Conservation (phyloP, 2,329 filamentous ascomycete genomes). For the Aureobasidium leucospermi region DNA sequence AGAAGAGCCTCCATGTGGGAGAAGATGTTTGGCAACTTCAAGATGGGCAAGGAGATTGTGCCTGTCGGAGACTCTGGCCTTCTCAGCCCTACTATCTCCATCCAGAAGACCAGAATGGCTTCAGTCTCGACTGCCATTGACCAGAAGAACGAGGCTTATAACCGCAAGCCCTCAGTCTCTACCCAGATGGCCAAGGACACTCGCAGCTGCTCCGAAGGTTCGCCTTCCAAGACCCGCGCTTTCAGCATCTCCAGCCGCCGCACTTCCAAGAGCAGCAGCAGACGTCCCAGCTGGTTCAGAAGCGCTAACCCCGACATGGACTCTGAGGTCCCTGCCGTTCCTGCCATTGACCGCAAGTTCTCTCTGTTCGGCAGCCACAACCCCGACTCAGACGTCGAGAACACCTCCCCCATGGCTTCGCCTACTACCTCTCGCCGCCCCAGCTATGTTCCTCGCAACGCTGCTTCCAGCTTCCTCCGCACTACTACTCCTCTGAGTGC, state of each 20-base stretch:
- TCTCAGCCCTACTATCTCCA: background rate
- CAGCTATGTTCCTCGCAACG: constrained; percentile 13
- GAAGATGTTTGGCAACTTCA: constrained; percentile 11
- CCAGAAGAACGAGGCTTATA: background rate
- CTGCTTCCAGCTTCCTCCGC: constrained; percentile 10
- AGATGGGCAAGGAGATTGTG: constrained; percentile 4
- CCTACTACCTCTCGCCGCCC: constrained; percentile 11
- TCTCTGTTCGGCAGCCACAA: constrained; percentile 12
- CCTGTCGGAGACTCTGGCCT: background rate
- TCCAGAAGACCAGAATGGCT: background rate
- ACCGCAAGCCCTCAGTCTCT: constrained; percentile 2
- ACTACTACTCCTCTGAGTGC: constrained; percentile 13
- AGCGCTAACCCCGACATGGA: constrained; percentile 12
- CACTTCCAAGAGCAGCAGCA: constrained; percentile 2
- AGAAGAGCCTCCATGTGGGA: constrained; percentile 4
- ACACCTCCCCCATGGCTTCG: background rate
- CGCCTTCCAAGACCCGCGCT: constrained; percentile 1
- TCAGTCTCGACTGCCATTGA: constrained; percentile 4
- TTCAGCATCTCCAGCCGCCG: constrained; percentile 12
- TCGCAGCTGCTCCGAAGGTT: background rate
- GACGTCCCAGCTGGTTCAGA: constrained; percentile 7
- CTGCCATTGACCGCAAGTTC: constrained; percentile 12
- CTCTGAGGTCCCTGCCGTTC: constrained; percentile 9
- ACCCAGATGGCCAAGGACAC: background rate
- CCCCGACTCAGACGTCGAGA: background rate